Evolutionary conservation across 1,284 basidiomycete genomes (phyloP).

Genomic region (Trichosporon coremiiforme): DNA sequence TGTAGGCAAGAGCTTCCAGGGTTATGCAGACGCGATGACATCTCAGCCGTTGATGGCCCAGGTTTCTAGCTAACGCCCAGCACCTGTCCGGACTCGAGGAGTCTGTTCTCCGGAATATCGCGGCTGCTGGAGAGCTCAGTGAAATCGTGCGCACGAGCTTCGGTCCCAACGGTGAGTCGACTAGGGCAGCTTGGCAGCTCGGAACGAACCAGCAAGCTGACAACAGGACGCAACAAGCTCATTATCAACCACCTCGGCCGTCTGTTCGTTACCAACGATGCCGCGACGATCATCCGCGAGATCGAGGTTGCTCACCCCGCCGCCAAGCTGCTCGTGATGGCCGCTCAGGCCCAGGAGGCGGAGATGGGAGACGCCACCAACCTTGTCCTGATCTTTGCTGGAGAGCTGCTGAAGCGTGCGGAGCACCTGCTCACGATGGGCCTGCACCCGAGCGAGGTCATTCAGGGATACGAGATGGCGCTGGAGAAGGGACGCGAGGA

Average conservation of each 20-base stretch:
- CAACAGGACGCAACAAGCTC: slow-evolving; percentile 84
- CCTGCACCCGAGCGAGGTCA: slow-evolving; percentile 90
- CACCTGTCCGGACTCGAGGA: slow-evolving; percentile 89
- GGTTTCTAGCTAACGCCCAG: slow-evolving; percentile 55
- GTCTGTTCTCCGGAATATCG: slow-evolving; percentile 90
- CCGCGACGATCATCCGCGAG: slow-evolving; percentile 97
- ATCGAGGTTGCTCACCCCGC: slow-evolving; percentile 98
- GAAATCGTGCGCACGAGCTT: slow-evolving; percentile 95
- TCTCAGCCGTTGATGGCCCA: no score
- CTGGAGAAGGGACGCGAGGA: slow-evolving; percentile 80
- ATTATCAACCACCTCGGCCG: slow-evolving; percentile 94
- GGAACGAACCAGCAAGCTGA: neutral
- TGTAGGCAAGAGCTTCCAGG: no score
- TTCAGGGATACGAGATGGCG: slow-evolving; percentile 96
- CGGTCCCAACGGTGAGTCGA: slow-evolving; percentile 81
- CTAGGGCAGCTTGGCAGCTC: no score
- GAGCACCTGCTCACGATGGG: slow-evolving; percentile 94
- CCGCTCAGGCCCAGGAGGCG: slow-evolving; percentile 90
- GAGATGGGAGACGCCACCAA: slow-evolving; percentile 99
- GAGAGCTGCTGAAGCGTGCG: slow-evolving; percentile 92
- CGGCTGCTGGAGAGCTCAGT: slow-evolving; percentile 89
- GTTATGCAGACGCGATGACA: no score
- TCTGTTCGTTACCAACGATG: slow-evolving; percentile 97
- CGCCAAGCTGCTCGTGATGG: slow-evolving; percentile 96
- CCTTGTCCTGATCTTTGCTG: slow-evolving; percentile 90